phyloP scores from a whole-genome alignment of 2,329 filamentous ascomycete species.

The Cladorrhinum sp. region DNA sequence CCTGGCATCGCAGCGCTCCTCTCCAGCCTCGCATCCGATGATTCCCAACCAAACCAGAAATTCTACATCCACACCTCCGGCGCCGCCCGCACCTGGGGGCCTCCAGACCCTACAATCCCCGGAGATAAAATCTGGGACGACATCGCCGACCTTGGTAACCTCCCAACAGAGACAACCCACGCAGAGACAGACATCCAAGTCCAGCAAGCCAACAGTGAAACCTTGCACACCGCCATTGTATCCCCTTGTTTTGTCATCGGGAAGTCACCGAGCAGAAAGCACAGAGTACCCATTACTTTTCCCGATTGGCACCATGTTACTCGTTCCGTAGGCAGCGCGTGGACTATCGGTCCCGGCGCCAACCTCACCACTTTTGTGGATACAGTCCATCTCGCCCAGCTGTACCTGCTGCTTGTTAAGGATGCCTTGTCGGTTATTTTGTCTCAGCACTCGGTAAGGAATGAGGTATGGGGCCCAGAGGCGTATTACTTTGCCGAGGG shows the following conservation, averaged over 20 bases:
- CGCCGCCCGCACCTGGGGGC: constrained; percentile 13
- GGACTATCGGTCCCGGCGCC: constrained; percentile 1
- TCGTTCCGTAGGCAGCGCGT: neutral
- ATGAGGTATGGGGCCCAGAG: constrained; percentile 4
- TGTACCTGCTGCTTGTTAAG: constrained; percentile 6
- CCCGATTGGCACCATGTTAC: constrained; percentile 10
- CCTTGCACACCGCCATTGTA: constrained; percentile 15
- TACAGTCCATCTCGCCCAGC: constrained; percentile 4
- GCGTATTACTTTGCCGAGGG: constrained; percentile 12
- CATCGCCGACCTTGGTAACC: constrained; percentile 7
- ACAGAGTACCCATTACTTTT: constrained; percentile 9
- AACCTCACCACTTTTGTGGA: constrained; percentile 13
- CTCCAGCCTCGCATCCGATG: neutral
- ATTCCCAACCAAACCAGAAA: neutral
- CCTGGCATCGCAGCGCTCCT: constrained; percentile 9
- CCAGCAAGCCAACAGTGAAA: neutral
- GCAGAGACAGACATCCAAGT: constrained; percentile 3
- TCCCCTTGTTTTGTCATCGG: constrained; percentile 15
- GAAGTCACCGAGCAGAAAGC: neutral
- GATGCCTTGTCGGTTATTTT: constrained; percentile 2
- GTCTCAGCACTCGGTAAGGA: neutral
- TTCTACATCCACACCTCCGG: constrained; percentile 19
- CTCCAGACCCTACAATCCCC: neutral
- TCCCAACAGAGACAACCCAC: constrained; percentile 11
- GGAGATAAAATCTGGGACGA: constrained; percentile 14